phyloP scores from a whole-genome alignment of 192 early-diverging fungal genomes.

The Coemansia sp. region DNA sequence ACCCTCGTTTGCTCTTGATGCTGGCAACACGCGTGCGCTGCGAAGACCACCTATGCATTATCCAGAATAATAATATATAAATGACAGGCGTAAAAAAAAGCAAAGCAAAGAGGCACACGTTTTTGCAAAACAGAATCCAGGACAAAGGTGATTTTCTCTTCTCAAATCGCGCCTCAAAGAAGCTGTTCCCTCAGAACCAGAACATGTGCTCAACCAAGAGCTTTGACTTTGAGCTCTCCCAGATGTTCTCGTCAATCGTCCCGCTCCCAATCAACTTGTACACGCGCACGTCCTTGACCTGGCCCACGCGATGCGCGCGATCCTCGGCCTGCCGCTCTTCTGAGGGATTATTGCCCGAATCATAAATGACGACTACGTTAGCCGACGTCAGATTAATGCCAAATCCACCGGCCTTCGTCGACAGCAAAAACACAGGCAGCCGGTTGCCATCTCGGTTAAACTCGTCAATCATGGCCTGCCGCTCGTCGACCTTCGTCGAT shows the following conservation, averaged over 20 bases:
- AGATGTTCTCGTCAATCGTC: conserved; percentile 66
- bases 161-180: neutral
- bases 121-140: neutral
- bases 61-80: neutral
- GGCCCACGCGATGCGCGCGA: conserved; percentile 87
- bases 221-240: conserved; percentile 43
- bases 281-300: conserved; percentile 78
- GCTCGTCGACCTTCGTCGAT: conserved; percentile 65
- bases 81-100: neutral
- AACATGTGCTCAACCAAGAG: conserved; percentile 50
- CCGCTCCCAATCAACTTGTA: conserved; percentile 67
- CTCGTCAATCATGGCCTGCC: conserved; percentile 78
- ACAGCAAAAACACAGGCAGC: conserved; percentile 70
- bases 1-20: neutral
- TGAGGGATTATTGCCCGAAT: conserved; percentile 88
- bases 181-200: conserved; percentile 18
- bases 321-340: conserved; percentile 86
- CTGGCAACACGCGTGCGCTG: conserved; percentile 2
- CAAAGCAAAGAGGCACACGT: neutral
- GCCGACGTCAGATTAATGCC: conserved; percentile 82
- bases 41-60: neutral
- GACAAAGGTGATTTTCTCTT: too few relatives aligned
- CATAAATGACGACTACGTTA: conserved; percentile 77
- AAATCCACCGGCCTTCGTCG: conserved; percentile 81
- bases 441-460: conserved; percentile 61